Base-by-base conservation (phyloP, 2,329 filamentous ascomycete genomes). In the Sarocladium kiliense region DNA sequence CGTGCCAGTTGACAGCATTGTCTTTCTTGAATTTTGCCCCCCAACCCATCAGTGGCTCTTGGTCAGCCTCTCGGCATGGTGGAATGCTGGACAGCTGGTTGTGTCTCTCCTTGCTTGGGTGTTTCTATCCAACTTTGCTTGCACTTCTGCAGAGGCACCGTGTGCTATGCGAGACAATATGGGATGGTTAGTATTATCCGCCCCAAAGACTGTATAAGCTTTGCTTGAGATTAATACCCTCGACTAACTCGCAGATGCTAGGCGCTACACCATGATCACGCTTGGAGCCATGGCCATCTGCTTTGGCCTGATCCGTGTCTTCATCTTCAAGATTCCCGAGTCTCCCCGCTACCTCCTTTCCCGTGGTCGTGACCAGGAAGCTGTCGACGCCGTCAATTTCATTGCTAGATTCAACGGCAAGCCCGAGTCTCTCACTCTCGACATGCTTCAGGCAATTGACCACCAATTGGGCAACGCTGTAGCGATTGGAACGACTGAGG, bases 21-120 rank as follows among this genome's bases (percentile, higher is more conserved):
- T 79, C n/a, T 77, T 77, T 58, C 60, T 78, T 5, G 76, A 78
- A 56, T 77, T 77, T 58, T 65, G 77, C 0, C 75, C 74, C 0
- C 66, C 68, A 41, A 69, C 62, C 3, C 69, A 75, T 18, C 74
- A 76, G 60, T 77, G 70, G 65, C 63, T 77, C 16, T 65, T 78
- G 2, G 66, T 67, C 1, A 71, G 65, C 0, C 59, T 76, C 1
- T 74, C 73, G 1, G 70, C 65, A 0, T 74, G 75, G 66, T 79
- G 77, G 77, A 74, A 75, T 3, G 57, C 79, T 36, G 77, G 77
- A 0, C 76, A 79, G 59, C 65, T 78, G 4, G 63, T 75, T 11
- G 72, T 72, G 1, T 65, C 68, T 1, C 62, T 45, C 70, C 1
- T 65, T 66, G 1, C 62, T 37, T 75, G 72, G 72, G 64, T 68